A percentile compares a stretch with the other conserved stretches of the same genome.
Evolutionary conservation across 2,329 filamentous ascomycete genomes (phyloP).

Genomic region (Pseudocercospora macadamiae): DNA sequence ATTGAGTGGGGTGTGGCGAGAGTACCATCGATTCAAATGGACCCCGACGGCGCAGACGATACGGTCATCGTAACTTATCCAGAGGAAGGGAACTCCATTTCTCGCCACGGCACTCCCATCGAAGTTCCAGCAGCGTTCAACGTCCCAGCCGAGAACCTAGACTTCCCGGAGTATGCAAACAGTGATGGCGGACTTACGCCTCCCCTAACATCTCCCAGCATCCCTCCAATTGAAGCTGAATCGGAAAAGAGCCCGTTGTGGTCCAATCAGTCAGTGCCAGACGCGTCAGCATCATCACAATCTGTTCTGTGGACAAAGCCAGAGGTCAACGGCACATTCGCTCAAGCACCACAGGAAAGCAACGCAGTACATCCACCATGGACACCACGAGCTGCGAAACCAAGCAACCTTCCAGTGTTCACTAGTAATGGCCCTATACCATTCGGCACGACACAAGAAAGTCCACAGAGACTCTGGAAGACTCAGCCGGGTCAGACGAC

Average conservation of each 20-base stretch:
- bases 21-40: slow-evolving; percentile 7
- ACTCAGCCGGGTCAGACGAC: neutral
- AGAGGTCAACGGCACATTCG: neutral
- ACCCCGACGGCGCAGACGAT: neutral
- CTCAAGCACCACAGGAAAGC: neutral
- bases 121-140: slow-evolving; percentile 6
- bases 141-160: slow-evolving; percentile 6
- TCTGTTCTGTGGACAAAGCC: slow-evolving; percentile 2
- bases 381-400: slow-evolving; percentile 3
- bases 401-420: slow-evolving; percentile 30
- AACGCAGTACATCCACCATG: neutral
- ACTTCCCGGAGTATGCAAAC: slow-evolving; percentile 15
- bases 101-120: slow-evolving; percentile 1
- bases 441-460: slow-evolving; percentile 28
- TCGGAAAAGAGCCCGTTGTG: neutral
- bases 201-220: neutral
- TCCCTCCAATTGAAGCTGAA: neutral
- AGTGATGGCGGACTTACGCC: neutral
- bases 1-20: neutral
- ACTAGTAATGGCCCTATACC: slow-evolving; percentile 39
- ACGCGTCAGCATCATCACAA: neutral
- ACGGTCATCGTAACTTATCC: neutral
- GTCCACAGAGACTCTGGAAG: slow-evolving; percentile 4
- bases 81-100: neutral
- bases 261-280: neutral